These are phyloP conservation scores for Ulmus americana DNA, from an alignment of 331 rosid genomes.

Conservation along the genomic window DNA sequence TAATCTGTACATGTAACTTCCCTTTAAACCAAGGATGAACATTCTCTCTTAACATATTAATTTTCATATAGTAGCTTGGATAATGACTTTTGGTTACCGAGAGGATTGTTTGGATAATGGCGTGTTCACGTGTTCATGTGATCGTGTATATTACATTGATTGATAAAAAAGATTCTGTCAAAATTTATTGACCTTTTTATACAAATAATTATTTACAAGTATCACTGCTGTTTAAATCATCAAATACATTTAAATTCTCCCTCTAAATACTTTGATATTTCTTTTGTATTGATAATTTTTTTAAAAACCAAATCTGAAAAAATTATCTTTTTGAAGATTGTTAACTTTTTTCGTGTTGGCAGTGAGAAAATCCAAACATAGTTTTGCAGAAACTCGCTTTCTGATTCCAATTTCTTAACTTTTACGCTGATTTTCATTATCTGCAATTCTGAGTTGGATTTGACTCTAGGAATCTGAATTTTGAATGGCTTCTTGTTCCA, in stretches of 20 bases:
- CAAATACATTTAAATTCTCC: too few relatives aligned
- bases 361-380: neutral
- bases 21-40: conserved; percentile 16
- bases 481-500: neutral
- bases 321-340: conserved; percentile 30
- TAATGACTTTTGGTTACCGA: too few relatives aligned
- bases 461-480: neutral
- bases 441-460: neutral
- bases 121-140: too few relatives aligned
- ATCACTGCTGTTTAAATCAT: too few relatives aligned
- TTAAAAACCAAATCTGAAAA: conserved; percentile 5
- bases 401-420: conserved; percentile 22
- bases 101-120: too few relatives aligned
- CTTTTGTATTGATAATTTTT: neutral
- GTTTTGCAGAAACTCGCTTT: conserved; percentile 6
- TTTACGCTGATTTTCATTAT: neutral
- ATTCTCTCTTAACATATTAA: too few relatives aligned
- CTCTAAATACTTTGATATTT: neutral
- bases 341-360: conserved; percentile 23
- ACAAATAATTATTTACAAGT: too few relatives aligned
- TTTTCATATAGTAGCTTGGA: too few relatives aligned
- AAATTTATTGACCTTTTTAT: too few relatives aligned
- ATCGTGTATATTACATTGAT: too few relatives aligned
- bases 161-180: too few relatives aligned
- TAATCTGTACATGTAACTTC: conserved; percentile 36